Evolutionary conservation across 257 asterid genomes (phyloP), one percentile per base, ranked within the genome.

Genomic region (Capsicum pubescens): DNA sequence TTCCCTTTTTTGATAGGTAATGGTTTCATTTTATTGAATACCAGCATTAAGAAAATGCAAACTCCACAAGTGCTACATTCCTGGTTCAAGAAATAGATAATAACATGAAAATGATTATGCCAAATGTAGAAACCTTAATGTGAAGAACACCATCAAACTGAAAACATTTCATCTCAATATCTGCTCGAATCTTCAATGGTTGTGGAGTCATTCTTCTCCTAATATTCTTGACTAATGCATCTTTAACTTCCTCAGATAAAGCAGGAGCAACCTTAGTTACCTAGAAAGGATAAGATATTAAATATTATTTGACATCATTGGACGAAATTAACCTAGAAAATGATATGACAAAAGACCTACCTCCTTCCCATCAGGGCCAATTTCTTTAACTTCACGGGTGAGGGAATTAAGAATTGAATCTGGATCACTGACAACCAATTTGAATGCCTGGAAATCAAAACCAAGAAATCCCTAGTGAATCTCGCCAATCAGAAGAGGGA

Each of bases 201-300:
- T 96, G 99, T 2, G 98, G 99, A 3, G 99, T 96, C 99, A 96
- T 96, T 90, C 99, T 92, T 89, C 99, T 96, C 85, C 97, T 90
- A 79, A 96, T 96, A 87, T 94, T 96, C 91, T 94, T 95, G 83
- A 94, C 93, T 84, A 96, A 85, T 68, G 98, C 88, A 81, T 96
- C 98, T 87, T 96, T 96, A 64, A 96, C 97, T 88, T 93, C 98
- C 82, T 92, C 97, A 9, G 97, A 19, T 79, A 94, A 60, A 69
- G 97, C 99, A 85, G 98, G 99, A 88, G 83, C 97, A 89, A 93
- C 93, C 87, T 92, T 96, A 63, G 89, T 92, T 80, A 93, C 94
- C 99, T 96, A 72, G 48, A 79, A 21, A 72, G 85, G 79, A 63
- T 35, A 85, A 36, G 56, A 85, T 56, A 14, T 26, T 54, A 77